Conservation (phyloP, 2,329 filamentous ascomycete genomes). For the Mariannaea elegans region DNA sequence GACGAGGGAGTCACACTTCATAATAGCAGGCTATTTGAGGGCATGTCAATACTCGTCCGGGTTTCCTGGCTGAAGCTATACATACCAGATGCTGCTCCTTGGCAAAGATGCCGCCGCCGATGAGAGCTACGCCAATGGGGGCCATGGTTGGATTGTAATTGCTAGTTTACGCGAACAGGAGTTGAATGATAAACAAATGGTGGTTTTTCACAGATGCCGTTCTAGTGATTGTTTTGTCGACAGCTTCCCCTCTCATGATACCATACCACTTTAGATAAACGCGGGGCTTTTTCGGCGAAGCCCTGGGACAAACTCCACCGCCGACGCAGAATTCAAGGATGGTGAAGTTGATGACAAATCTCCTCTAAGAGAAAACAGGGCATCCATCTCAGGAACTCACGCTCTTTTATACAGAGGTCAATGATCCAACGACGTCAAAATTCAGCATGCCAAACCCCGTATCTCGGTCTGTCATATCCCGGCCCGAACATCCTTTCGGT, state of each 20-base stretch:
- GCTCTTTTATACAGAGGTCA: no score
- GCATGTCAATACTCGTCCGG: not conserved
- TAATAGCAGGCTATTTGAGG: conserved; percentile 62
- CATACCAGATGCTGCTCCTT: conserved; percentile 65
- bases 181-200: no score
- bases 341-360: not conserved
- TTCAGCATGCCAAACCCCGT: not conserved
- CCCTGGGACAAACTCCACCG: no score
- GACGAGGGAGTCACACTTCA: conserved; percentile 56
- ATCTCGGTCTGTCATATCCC: not conserved
- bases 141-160: conserved; percentile 42
- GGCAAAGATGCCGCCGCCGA: conserved; percentile 71
- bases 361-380: not conserved
- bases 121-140: conserved; percentile 63
- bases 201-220: no score
- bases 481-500: not conserved
- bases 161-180: no score
- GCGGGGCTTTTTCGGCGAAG: conserved; percentile 5
- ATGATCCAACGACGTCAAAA: no score
- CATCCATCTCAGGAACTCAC: not conserved
- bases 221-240: not conserved
- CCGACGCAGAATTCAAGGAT: no score
- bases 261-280: not conserved
- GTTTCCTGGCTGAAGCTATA: not conserved
- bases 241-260: not conserved